Conservation (phyloP, 768 basidiomycete species). For the Grammothele lineata region DNA sequence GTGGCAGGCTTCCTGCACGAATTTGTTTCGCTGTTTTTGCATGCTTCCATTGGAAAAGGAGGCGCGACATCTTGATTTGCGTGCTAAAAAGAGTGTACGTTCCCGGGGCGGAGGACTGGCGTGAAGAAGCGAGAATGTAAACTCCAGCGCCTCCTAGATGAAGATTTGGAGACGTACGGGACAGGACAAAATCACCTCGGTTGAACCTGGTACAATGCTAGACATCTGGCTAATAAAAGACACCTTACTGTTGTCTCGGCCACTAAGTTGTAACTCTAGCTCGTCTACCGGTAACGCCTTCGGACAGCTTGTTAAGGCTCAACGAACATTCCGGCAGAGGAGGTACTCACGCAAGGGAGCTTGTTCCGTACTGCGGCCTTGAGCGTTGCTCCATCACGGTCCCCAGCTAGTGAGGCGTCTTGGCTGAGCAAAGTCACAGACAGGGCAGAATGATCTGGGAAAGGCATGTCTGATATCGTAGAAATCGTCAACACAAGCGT, state of each 20-base stretch:
- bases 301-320: slow-evolving; percentile 7
- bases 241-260: slow-evolving; percentile 59
- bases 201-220: slow-evolving; percentile 55
- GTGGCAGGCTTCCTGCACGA: slow-evolving; percentile 28
- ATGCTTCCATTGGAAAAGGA: slow-evolving; percentile 65
- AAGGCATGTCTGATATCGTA: slow-evolving; percentile 64
- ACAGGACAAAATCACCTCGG: slow-evolving; percentile 57
- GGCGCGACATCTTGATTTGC: slow-evolving; percentile 59
- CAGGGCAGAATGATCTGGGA: slow-evolving; percentile 67
- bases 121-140: neutral
- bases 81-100: slow-evolving; percentile 63
- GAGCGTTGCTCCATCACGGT: slow-evolving; percentile 63
- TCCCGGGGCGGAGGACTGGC: slow-evolving; percentile 69
- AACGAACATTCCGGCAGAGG: neutral
- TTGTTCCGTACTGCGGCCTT: slow-evolving; percentile 58
- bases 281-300: slow-evolving; percentile 63
- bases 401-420: slow-evolving; percentile 48
- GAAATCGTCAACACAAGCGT: too few species aligned
- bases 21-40: slow-evolving; percentile 13
- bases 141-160: too few species aligned
- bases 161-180: slow-evolving; percentile 47
- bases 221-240: slow-evolving; percentile 44
- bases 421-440: slow-evolving; percentile 42
- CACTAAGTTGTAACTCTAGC: slow-evolving; percentile 55
- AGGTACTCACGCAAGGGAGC: slow-evolving; percentile 61